Evolutionary conservation across 176 grass and related monocot genomes (phyloP).

Genomic region (Themeda triandra): DNA sequence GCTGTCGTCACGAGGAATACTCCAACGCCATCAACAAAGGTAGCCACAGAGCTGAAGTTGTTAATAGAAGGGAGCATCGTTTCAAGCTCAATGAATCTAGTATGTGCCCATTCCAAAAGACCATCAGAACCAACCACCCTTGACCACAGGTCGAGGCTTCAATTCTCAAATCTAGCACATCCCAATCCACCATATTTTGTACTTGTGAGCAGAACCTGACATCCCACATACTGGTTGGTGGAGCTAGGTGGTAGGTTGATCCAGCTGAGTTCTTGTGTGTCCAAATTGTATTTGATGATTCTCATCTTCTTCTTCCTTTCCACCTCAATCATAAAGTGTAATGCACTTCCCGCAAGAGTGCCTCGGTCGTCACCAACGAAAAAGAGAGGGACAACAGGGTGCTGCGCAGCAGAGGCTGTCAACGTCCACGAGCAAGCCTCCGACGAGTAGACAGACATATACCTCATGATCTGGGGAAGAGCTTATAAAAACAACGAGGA

Average conservation of each 20-base stretch:
- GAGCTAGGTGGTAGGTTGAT: background rate
- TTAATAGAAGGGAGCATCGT: background rate
- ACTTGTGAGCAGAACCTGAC: background rate
- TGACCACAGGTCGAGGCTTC: background rate
- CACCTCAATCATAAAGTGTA: background rate
- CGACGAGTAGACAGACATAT: background rate
- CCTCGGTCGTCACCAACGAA: too few species aligned
- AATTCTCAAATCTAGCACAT: background rate
- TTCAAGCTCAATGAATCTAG: background rate
- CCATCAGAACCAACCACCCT: background rate
- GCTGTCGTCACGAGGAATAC: too few species aligned
- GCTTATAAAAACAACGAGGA: background rate
- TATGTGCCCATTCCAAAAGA: background rate
- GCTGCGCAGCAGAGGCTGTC: background rate
- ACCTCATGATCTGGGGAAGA: background rate
- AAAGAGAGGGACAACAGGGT: too few species aligned
- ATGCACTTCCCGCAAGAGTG: background rate
- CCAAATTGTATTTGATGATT: background rate
- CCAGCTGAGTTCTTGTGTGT: background rate
- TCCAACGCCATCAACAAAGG: background rate
- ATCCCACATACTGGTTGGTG: background rate
- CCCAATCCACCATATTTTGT: background rate
- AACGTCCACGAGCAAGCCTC: background rate
- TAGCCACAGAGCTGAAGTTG: background rate
- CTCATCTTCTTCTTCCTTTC: too few species aligned